phyloP scores from a whole-genome alignment of 345 rosid species.

The Camelina sativa region DNA sequence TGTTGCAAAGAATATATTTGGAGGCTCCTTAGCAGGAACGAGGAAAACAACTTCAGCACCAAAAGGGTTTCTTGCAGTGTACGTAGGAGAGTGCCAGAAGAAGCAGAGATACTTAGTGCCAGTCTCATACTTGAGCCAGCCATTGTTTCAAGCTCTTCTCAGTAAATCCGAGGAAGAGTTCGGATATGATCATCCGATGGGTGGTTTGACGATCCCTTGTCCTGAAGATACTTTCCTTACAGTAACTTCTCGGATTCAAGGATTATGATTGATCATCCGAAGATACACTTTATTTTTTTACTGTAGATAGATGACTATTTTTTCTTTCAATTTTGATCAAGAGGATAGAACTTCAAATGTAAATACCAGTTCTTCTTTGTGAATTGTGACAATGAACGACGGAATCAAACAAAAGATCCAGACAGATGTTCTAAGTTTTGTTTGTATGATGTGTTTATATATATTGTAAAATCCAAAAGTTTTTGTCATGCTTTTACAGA shows the following conservation, averaged over 20 bases:
- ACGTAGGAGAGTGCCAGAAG: conserved; percentile 52
- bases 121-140: conserved; percentile 46
- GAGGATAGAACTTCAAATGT: background rate
- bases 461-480: background rate
- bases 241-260: conserved; percentile 42
- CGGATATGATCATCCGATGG: conserved; percentile 55
- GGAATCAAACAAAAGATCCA: conserved; percentile 5
- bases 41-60: conserved; percentile 24
- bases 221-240: conserved; percentile 48
- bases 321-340: background rate
- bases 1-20: conserved; percentile 18
- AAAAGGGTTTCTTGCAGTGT: conserved; percentile 50
- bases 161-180: conserved; percentile 55
- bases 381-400: background rate
- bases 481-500: background rate
- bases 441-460: background rate
- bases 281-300: background rate
- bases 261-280: conserved; percentile 2
- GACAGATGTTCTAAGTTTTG: background rate
- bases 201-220: conserved; percentile 58
- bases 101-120: conserved; percentile 53
- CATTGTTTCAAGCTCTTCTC: conserved; percentile 52
- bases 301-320: background rate
- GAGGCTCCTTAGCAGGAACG: conserved; percentile 30
- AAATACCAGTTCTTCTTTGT: background rate